Evolutionary conservation across 2,329 filamentous ascomycete genomes (phyloP).

Genomic region (Pestalotiopsis fici): DNA sequence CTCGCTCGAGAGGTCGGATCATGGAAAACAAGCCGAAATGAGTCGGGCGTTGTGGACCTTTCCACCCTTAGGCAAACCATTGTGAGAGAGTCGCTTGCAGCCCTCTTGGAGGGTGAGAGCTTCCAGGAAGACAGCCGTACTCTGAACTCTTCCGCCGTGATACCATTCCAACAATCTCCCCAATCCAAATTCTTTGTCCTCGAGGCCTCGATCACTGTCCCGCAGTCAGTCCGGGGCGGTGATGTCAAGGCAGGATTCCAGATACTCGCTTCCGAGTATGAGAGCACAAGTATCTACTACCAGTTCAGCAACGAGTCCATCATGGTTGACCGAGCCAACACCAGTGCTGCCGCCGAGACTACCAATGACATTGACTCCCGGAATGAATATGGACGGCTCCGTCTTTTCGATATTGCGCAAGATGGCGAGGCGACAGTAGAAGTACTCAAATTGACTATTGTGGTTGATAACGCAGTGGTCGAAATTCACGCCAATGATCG

Average conservation of each 20-base stretch:
- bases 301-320: slow-evolving; percentile 45
- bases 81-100: slow-evolving; percentile 34
- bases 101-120: slow-evolving; percentile 26
- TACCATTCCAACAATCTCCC: slow-evolving; percentile 17
- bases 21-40: slow-evolving; percentile 34
- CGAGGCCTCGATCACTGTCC: slow-evolving; percentile 36
- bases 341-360: slow-evolving; percentile 38
- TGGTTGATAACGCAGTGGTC: slow-evolving; percentile 38
- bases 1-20: slow-evolving; percentile 37
- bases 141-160: slow-evolving; percentile 11
- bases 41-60: slow-evolving; percentile 35
- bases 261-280: slow-evolving; percentile 38
- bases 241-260: slow-evolving; percentile 40
- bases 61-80: slow-evolving; percentile 38
- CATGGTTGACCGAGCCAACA: slow-evolving; percentile 39
- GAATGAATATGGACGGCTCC: slow-evolving; percentile 37
- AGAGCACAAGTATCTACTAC: slow-evolving; percentile 43
- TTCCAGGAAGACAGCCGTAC: slow-evolving; percentile 24
- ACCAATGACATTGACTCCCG: slow-evolving; percentile 37
- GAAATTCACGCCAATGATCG: slow-evolving; percentile 42
- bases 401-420: slow-evolving; percentile 38
- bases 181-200: slow-evolving; percentile 40
- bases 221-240: slow-evolving; percentile 30
- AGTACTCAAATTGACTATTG: slow-evolving; percentile 38
- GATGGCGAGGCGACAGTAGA: slow-evolving; percentile 31